These are phyloP conservation scores for Hypericum androsaemum DNA, from an alignment of 345 rosid genomes.

Conservation along the genomic window DNA sequence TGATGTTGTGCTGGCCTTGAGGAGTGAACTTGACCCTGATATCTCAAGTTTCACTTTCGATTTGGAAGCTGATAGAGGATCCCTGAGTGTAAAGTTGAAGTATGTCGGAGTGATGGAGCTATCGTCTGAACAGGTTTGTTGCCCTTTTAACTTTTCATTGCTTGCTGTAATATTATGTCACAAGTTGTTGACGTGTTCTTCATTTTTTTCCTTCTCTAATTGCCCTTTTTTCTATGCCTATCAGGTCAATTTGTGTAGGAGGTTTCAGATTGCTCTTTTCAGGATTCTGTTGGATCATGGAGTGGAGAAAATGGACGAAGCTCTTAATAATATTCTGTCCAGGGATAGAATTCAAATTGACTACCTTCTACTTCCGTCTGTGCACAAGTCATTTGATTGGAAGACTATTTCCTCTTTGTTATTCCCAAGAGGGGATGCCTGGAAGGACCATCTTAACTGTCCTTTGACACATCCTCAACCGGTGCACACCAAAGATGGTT, in stretches of 20 bases:
- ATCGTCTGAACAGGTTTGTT: constrained; percentile 30
- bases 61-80: constrained; percentile 50
- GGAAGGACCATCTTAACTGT: constrained; percentile 21
- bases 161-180: neutral
- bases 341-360: constrained; percentile 31
- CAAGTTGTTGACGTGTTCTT: neutral
- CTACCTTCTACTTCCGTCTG: constrained; percentile 63
- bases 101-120: constrained; percentile 40
- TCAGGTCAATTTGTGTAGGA: constrained; percentile 58
- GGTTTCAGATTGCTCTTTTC: constrained; percentile 54
- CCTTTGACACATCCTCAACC: constrained; percentile 17
- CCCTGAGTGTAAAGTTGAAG: constrained; percentile 34
- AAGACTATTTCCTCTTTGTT: constrained; percentile 29
- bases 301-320: constrained; percentile 28
- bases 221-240: constrained; percentile 8
- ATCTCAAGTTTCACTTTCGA: constrained; percentile 24
- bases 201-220: neutral
- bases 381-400: constrained; percentile 41
- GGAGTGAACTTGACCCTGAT: constrained; percentile 44
- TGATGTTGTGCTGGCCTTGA: constrained; percentile 47
- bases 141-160: neutral
- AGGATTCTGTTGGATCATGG: constrained; percentile 43
- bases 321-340: constrained; percentile 19
- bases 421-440: constrained; percentile 16
- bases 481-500: constrained; percentile 43